Evolutionary conservation across 176 grass and related monocot genomes (phyloP), one percentile per base, ranked within the genome.

Genomic region (Ananas comosus): DNA sequence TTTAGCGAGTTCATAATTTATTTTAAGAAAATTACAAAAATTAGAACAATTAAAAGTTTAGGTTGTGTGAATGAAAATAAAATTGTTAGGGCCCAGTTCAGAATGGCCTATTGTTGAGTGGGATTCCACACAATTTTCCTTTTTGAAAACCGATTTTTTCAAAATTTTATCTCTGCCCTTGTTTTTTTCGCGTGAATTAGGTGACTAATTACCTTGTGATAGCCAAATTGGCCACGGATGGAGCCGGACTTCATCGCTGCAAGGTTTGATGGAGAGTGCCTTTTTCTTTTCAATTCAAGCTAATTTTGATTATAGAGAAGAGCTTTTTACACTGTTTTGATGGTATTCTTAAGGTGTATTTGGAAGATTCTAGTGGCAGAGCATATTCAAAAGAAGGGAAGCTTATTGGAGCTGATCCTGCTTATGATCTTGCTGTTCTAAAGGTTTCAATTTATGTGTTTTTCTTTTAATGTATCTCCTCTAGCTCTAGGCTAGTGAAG

Each of bases 161-260:
- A 22, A 70, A 70, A 70, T 52, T 10, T 19, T 6, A 61, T 22
- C 3, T 61, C 8, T 7, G 3, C 24, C 51, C 48, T 69, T 52
- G 10, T 51, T 52, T 53, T 27, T 10, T 48, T 7, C 4, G 42
- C 12, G 53, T 57, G 50, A 22, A 27, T 74, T 83, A 96, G 91
- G 91, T 96, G 49, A 96, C 91, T 69, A 96, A 96, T 85, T 91
- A 96, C 69, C 91, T 91, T 47, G 91, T 96, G 52, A 70, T 96
- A 77, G 73, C 81, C 53, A 96, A 96, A 75, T 78, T 96, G 50
- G 84, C 76, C 14, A 88, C 81, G 51, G 91, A 91, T 11, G 73
- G 72, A 81, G 75, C 84, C 8, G 76, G 51, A 4, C 76, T 29
- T 66, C 91, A 88, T 72, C 76, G 76, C 23, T 96, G 91, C 79